Evolutionary conservation across 78 protist species (phyloP).

Genomic region (Dictyostelium purpureum): DNA sequence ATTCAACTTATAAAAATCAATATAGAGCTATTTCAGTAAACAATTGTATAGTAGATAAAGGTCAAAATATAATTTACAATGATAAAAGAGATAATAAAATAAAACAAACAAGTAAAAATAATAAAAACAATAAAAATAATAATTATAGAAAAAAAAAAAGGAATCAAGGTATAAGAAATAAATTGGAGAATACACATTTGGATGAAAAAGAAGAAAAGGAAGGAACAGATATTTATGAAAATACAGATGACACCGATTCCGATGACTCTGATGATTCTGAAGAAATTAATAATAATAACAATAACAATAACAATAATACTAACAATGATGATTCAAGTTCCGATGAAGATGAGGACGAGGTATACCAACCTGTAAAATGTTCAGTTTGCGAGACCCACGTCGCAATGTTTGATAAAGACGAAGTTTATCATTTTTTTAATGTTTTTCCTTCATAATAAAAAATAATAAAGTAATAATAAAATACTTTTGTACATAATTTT

Average conservation of each 20-base stretch:
- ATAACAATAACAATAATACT: background rate
- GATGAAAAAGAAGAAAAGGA: background rate
- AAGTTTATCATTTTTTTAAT: conserved; percentile 85
- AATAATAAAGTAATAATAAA: background rate
- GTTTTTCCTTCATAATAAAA: conserved; percentile 78
- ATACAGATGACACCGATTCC: background rate
- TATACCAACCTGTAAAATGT: conserved; percentile 70
- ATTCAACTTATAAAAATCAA: conserved; percentile 66
- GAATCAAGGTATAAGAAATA: background rate
- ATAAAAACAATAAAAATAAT: background rate
- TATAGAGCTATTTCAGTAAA: conserved; percentile 84
- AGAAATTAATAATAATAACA: too few relatives aligned
- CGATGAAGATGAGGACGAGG: background rate
- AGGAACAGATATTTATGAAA: background rate
- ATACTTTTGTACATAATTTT: background rate
- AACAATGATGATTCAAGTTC: background rate
- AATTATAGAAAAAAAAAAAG: background rate
- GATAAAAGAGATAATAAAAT: conserved; percentile 5
- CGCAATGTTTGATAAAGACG: conserved; percentile 78
- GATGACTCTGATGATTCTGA: background rate
- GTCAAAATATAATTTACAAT: background rate
- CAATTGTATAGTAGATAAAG: conserved; percentile 46
- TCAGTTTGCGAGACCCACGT: conserved; percentile 76
- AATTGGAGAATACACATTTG: background rate
- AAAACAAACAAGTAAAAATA: background rate